These are phyloP conservation scores for Raddia guianensis DNA, from an alignment of 176 grass and related monocot species.

Conservation along the genomic window DNA sequence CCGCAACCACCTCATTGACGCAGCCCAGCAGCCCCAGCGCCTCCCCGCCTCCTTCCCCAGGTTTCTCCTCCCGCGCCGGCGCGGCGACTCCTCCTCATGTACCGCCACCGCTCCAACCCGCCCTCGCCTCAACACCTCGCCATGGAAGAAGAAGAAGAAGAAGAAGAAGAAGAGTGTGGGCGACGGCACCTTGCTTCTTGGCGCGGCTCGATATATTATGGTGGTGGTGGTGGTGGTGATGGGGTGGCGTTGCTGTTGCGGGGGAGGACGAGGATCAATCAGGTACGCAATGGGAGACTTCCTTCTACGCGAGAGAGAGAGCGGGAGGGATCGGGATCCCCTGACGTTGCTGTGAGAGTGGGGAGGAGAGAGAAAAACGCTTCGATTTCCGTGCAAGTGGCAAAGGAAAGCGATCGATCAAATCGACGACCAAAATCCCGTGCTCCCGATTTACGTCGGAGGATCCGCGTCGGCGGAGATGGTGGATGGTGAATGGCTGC, in stretches of 20 bases:
- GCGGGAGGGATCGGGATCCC: no score
- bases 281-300: constrained; percentile 66
- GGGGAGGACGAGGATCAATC: constrained; percentile 39
- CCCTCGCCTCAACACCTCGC: not conserved
- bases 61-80: constrained; percentile 44
- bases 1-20: constrained; percentile 95
- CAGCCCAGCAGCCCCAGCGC: constrained; percentile 82
- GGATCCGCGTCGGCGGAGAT: no score
- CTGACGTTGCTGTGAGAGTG: no score
- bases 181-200: constrained; percentile 12
- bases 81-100: constrained; percentile 49
- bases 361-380: no score
- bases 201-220: constrained; percentile 36
- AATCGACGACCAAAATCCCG: no score
- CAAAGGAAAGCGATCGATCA: no score
- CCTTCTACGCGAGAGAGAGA: constrained; percentile 55
- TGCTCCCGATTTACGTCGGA: no score
- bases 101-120: constrained; percentile 35
- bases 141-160: constrained; percentile 12
- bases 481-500: constrained; percentile 34
- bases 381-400: no score
- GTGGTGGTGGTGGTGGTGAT: constrained; percentile 32
- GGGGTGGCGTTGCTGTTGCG: constrained; percentile 36
- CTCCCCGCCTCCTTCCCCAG: constrained; percentile 82
- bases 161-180: not conserved